Conservation (phyloP, 495 filamentous ascomycete species). For the Aspergillus homomorphus region DNA sequence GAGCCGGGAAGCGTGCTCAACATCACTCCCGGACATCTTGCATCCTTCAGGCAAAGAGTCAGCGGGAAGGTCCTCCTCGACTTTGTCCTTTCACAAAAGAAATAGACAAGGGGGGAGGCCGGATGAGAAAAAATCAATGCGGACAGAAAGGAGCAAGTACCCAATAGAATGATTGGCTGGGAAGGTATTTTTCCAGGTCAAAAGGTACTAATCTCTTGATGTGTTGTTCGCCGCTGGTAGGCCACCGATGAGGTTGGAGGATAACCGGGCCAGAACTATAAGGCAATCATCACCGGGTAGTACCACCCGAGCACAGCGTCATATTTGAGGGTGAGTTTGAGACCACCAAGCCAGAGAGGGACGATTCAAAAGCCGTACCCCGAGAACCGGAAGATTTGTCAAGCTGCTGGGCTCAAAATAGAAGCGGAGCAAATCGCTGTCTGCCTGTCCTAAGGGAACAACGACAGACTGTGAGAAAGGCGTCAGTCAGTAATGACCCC, state of each 20-base stretch:
- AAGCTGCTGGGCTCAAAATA: conserved; percentile 2
- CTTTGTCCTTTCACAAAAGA: conserved; percentile 8
- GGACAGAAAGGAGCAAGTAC: conserved; percentile 1
- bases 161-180: conserved; percentile 30
- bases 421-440: not conserved
- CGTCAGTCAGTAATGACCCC: conserved; percentile 5
- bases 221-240: conserved; percentile 46
- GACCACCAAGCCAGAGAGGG: conserved; percentile 19
- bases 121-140: not conserved
- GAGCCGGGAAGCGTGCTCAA: conserved; percentile 40
- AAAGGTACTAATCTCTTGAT: conserved; percentile 37
- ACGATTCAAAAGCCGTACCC: conserved; percentile 15
- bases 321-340: conserved; percentile 34
- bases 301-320: conserved; percentile 39
- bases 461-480: conserved; percentile 10
- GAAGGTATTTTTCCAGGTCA: conserved; percentile 24
- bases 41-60: conserved; percentile 36
- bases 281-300: conserved; percentile 41
- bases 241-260: conserved; percentile 40
- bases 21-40: conserved; percentile 48
- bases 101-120: not conserved
- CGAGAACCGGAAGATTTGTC: conserved; percentile 9
- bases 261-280: conserved; percentile 39
- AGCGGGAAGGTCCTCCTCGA: conserved; percentile 1
- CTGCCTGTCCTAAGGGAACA: not conserved